Conservation (phyloP, 805 yeast genomes). For the Lachancea mirantina region DNA sequence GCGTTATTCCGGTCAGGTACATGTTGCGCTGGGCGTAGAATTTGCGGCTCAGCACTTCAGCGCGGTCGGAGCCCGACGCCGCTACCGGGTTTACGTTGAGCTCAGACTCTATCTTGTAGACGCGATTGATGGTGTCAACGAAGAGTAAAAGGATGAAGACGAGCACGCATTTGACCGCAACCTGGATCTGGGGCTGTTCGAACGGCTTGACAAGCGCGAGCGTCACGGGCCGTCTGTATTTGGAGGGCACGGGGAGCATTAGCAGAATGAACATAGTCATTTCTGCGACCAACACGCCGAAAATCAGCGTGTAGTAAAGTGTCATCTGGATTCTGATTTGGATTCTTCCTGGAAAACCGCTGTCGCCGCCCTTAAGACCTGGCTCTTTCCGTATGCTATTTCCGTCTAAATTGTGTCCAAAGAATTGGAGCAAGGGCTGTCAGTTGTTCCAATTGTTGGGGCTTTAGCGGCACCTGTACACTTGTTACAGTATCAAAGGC, state of each 20-base stretch:
- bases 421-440: too few species aligned
- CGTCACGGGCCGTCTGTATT: conserved; percentile 60
- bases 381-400: too few species aligned
- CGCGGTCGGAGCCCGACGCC: conserved; percentile 44
- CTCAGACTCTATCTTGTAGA: conserved; percentile 60
- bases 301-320: conserved; percentile 40
- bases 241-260: conserved; percentile 80
- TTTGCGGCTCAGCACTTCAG: conserved; percentile 83
- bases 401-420: too few species aligned
- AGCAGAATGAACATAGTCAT: conserved; percentile 71
- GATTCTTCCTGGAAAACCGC: too few species aligned
- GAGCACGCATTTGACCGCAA: conserved; percentile 72
- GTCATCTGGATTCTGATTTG: too few species aligned
- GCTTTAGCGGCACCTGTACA: too few species aligned
- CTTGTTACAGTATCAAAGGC: too few species aligned
- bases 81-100: conserved; percentile 30
- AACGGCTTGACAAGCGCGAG: conserved; percentile 60
- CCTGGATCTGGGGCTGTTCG: conserved; percentile 60
- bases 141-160: conserved; percentile 80
- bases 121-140: conserved; percentile 82
- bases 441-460: too few species aligned
- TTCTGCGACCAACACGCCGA: conserved; percentile 70
- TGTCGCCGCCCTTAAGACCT: too few species aligned
- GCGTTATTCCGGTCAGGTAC: conserved; percentile 91
- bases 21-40: conserved; percentile 95